Evolutionary conservation across 192 early-diverging fungal species (phyloP).

Genomic region (Backusella psychrophila): DNA sequence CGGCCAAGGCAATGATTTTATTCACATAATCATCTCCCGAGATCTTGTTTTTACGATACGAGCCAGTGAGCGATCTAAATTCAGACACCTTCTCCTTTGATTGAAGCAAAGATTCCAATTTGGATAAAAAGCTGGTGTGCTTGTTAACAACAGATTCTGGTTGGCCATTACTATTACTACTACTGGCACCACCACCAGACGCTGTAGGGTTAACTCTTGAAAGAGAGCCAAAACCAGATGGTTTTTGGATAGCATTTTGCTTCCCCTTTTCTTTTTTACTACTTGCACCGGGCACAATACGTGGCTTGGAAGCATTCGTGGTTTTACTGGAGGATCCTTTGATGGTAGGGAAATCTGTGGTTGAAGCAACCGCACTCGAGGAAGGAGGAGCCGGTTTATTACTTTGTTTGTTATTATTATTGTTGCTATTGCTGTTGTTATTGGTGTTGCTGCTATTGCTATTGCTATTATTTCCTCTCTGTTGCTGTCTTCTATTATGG

Average conservation of each 20-base stretch:
- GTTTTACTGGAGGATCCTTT: neutral
- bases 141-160: neutral
- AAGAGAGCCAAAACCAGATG: slow-evolving; percentile 5
- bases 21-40: slow-evolving; percentile 42
- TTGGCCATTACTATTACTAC: neutral
- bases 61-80: slow-evolving; percentile 49
- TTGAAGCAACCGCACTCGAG: neutral
- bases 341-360: slow-evolving; percentile 12
- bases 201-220: neutral
- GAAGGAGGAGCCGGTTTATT: neutral
- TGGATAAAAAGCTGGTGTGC: slow-evolving; percentile 41
- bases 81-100: slow-evolving; percentile 35
- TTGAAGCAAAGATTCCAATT: slow-evolving; percentile 35
- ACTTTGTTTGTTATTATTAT: neutral
- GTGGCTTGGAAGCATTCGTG: neutral
- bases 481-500: slow-evolving; percentile 4
- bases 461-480: neutral
- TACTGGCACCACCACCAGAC: neutral
- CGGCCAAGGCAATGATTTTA: slow-evolving; percentile 35
- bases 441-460: neutral
- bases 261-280: slow-evolving; percentile 9
- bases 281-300: neutral
- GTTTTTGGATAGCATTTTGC: slow-evolving; percentile 4
- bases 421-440: neutral
- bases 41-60: slow-evolving; percentile 44